Evolutionary conservation across 352 stramenopile genomes (phyloP), one percentile per base, ranked within the genome.

Genomic region (Globisporangium yorkense): DNA sequence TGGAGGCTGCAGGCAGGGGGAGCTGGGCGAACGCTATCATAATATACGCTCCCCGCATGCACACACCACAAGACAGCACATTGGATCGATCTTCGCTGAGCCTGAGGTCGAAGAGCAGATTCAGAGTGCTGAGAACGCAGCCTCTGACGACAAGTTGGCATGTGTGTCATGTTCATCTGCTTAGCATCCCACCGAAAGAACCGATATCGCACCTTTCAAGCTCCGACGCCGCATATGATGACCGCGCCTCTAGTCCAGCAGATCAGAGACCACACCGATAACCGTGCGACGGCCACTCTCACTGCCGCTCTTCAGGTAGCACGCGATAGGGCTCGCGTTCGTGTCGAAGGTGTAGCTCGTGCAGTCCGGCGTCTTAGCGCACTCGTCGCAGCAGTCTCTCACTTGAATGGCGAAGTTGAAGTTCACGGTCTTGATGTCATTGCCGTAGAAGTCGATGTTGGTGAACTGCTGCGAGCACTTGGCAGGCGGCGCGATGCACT

Each of bases 341-440:
- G 10, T 40, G 12, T 13, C 66, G 61, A 65, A 82, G 46, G 73
- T 80, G 63, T 80, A 83, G 31, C 63, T 69, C 57, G 65, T 63
- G 58, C 73, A 83, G 29, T 71, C 63, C 0, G 47, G 16, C 8
- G 57, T 75, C n/a, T 60, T 66, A 5, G 63, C 50, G 62, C 74
- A 84, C 5, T 62, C 69, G 10, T 78, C 67, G 20, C 74, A 84
- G 44, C 71, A 24, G 21, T 24, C 21, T 24, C 21, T 24, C 21
- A 24, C 21, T 24, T 24, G 21, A 24, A 24, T 24, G 21, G 21
- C 21, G 21, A 24, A 24, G 21, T 24, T 24, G 21, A 24, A 24
- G 21, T 1, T 24, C 24, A 78, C 8, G 13, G 50, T 15, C n/a
- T 55, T 55, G 50, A 55, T 45, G 35, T 55, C 50, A 12, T 46